A percentile compares a stretch with the other conserved stretches of the same genome.
Conservation (phyloP, 345 rosid genomes). For the Draba incana region DNA sequence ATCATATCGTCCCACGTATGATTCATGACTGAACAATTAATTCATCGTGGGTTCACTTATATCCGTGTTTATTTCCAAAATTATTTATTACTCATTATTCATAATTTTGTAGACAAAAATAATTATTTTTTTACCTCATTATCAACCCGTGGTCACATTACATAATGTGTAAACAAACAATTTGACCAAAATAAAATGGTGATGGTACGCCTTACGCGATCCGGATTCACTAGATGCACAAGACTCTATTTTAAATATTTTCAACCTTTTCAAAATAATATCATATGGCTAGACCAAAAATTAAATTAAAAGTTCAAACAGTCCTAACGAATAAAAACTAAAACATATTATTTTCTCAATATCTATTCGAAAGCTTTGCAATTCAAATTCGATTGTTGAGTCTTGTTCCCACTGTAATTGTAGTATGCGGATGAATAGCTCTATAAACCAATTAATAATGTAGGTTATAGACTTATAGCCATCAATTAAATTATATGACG, state of each 20-base stretch:
- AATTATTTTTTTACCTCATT: not conserved
- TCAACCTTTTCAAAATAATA: not conserved
- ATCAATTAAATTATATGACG: no score
- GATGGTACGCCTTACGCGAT: no score
- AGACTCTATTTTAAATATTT: not conserved
- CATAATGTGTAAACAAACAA: not conserved
- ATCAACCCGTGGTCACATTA: not conserved
- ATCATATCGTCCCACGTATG: slow-evolving; percentile 19
- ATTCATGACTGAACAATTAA: not conserved
- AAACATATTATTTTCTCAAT: not conserved
- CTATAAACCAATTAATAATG: no score
- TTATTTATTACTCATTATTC: not conserved
- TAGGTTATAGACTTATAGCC: no score
- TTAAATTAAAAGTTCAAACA: not conserved
- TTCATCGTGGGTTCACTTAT: slow-evolving; percentile 17
- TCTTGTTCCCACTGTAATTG: not conserved
- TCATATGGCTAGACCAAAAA: not conserved
- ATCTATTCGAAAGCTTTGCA: not conserved
- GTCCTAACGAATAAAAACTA: not conserved
- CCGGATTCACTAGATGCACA: no score
- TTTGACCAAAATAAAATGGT: no score
- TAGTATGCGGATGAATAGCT: no score
- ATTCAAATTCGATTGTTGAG: not conserved
- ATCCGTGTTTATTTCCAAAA: not conserved
- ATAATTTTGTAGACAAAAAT: no score